phyloP scores from a whole-genome alignment of 2,329 filamentous ascomycete species.

The Microcera coccophila region DNA sequence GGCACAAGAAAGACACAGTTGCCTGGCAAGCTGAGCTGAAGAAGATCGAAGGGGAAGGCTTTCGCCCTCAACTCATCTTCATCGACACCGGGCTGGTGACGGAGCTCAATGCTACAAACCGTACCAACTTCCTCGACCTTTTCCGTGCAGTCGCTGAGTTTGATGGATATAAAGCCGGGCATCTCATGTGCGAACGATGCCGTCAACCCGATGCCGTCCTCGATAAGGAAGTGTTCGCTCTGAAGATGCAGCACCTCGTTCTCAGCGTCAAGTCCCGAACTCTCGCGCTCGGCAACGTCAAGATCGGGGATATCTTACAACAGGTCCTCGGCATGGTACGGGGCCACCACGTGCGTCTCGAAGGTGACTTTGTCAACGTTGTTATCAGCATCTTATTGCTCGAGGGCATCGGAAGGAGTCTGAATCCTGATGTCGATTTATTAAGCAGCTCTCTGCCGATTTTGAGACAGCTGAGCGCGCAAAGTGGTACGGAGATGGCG shows the following conservation, averaged over 20 bases:
- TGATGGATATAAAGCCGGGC: constrained; percentile 89
- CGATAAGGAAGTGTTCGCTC: constrained; percentile 82
- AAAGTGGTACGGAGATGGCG: constrained; percentile 66
- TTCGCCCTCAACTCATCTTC: constrained; percentile 90
- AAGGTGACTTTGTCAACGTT: constrained; percentile 98
- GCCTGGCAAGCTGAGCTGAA: constrained; percentile 72
- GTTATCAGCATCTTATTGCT: constrained; percentile 90
- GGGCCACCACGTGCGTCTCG: constrained; percentile 84
- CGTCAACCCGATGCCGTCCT: constrained; percentile 87
- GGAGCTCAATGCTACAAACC: constrained; percentile 81
- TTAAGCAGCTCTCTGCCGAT: constrained; percentile 86
- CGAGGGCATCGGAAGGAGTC: constrained; percentile 84
- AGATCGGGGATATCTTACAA: constrained; percentile 91
- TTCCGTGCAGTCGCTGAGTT: constrained; percentile 97
- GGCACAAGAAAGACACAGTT: constrained; percentile 55
- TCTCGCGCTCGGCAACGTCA: constrained; percentile 87
- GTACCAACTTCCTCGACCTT: constrained; percentile 86
- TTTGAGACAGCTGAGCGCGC: constrained; percentile 77
- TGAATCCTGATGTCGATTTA: constrained; percentile 84
- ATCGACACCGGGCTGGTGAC: constrained; percentile 96
- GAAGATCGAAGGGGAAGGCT: constrained; percentile 80
- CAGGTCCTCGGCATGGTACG: constrained; percentile 90
- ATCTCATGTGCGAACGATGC: constrained; percentile 94
- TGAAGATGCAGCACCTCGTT: constrained; percentile 96
- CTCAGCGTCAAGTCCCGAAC: constrained; percentile 86